A percentile compares a stretch with the other conserved stretches of the same genome.
phyloP scores from a whole-genome alignment of 1,139 yeast genomes.

The Diutina siamensis region DNA sequence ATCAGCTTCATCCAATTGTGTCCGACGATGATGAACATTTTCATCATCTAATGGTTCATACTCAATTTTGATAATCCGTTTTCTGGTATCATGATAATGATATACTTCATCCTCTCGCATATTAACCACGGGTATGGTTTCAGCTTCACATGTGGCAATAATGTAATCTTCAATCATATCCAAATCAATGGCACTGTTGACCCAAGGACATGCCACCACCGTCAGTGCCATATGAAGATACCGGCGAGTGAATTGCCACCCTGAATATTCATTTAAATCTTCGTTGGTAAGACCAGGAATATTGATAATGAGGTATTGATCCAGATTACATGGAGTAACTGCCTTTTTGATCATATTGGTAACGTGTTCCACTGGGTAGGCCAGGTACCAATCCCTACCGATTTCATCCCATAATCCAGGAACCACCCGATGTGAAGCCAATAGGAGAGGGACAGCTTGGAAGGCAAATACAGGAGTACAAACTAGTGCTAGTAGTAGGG shows the following conservation, averaged over 20 bases:
- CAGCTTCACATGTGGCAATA: slow-evolving; percentile 37
- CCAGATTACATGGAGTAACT: slow-evolving; percentile 53
- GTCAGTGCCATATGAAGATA: slow-evolving; percentile 54
- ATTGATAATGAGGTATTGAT: slow-evolving; percentile 56
- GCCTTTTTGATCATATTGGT: slow-evolving; percentile 35
- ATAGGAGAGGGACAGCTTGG: slow-evolving; percentile 22
- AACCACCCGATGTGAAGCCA: slow-evolving; percentile 34
- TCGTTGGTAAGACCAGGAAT: slow-evolving; percentile 53
- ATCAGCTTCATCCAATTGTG: slow-evolving; percentile 20
- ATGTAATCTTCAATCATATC: slow-evolving; percentile 33
- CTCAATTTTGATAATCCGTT: slow-evolving; percentile 46
- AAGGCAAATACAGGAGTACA: slow-evolving; percentile 8
- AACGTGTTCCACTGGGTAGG: slow-evolving; percentile 17
- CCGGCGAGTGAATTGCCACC: slow-evolving; percentile 44
- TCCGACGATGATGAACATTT: slow-evolving; percentile 12
- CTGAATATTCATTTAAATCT: slow-evolving; percentile 41
- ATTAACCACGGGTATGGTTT: slow-evolving; percentile 23
- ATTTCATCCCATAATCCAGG: slow-evolving; percentile 24
- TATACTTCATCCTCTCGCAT: slow-evolving; percentile 32
- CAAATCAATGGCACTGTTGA: slow-evolving; percentile 33
- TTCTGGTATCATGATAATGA: slow-evolving; percentile 45
- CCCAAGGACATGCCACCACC: slow-evolving; percentile 47
- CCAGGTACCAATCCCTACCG: slow-evolving; percentile 2
- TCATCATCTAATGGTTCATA: slow-evolving; percentile 19
- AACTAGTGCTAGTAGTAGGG: background rate